Base-by-base conservation (phyloP, 2,329 filamentous ascomycete genomes). In the Colletotrichum zoysiae region DNA sequence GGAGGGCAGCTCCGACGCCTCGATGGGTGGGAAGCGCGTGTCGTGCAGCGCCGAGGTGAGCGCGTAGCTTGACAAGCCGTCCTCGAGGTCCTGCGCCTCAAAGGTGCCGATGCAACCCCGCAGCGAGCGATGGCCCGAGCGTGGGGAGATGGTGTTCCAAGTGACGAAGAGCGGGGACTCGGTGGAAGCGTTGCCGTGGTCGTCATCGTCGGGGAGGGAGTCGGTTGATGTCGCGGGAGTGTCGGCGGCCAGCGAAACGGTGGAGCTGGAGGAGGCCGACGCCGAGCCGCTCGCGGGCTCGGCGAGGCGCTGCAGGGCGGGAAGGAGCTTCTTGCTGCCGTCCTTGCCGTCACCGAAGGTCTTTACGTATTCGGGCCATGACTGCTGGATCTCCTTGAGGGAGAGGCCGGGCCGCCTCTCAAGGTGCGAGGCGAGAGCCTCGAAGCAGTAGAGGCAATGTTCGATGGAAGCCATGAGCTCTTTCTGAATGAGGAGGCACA, bases 81-180 rank as follows among this genome's bases (percentile, higher is more conserved):
- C 82, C 40, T 90, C 86, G 16, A 99, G 88, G 61, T 92, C 89
- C 77, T 93, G 90, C 2, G 91, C 81, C 78, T 95, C 93, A 78
- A 98, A 99, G 2, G 95, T 99, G 76, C 96, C 96, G 79, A 99
- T 98, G 85, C 96, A 99, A 71, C 96, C 96, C 71, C 96, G 92
- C 53, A 99, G 88, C 33, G 88, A 88, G 79, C 91, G 91, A 74
- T 90, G 83, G 38, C 90, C 88, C 65, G 81, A 76, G 16, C 78
- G 78, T 30, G 85, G 81, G 9, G 88, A 90, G 66, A 94, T 76
- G 0, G 89, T 94, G 83, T 98, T 97, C 95, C 95, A 98, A 9
- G 95, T 97, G 58, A 99, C 93, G 80, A 98, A 98, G 50, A 98
- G 87, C 0, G 95, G 95, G 74, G 91, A 90, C 53, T 88, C 86